Evolutionary conservation across 2,329 filamentous ascomycete genomes (phyloP), one percentile per base, ranked within the genome.

Genomic region (Diaporthe ampelina): DNA sequence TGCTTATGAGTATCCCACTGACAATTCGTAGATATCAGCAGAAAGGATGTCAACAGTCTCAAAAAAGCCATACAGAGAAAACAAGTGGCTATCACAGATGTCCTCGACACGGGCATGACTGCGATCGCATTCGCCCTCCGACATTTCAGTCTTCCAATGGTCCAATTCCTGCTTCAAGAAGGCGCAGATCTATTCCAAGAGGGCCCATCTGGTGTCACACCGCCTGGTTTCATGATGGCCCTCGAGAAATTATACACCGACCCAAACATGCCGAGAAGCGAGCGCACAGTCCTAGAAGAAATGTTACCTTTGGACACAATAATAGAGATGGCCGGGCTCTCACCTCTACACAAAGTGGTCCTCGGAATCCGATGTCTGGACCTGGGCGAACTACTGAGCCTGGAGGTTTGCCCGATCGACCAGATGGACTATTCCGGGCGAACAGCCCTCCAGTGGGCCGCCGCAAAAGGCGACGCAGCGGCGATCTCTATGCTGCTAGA

Each of bases 291-390:
- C 26, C 40, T 70, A 8, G 68, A 70, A n/a, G 52, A 48, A 1
- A 52, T 70, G 8, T 37, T 57, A 35, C 68, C 68, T 19, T 19
- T 70, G 26, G 68, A 70, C 50, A 58, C 54, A 8, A 43, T 70
- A 8, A 45, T 70, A 4, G 68, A 70, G 21, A 70, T 70, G 50
- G 68, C 68, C 9, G 68, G 54, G 2, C 54, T 70, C 24, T 70
- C 68, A 1, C 68, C 68, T 7, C 54, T 70, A 1, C 68, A 70
- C 40, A 70, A 70, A 21, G 52, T 70, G 13, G 68, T 70, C 21
- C 68, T 70, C 11, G 68, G 68, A 11, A 70, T 70, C 40, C 54
- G 68, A 11, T 48, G 54, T 8, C 40, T 70, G 1, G 54, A 70
- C 4, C 26, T 70, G 9, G 52, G 52, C 11, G 68, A 70, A 52